Evolutionary conservation across 345 rosid species (phyloP).

Genomic region (Litchi chinensis): DNA sequence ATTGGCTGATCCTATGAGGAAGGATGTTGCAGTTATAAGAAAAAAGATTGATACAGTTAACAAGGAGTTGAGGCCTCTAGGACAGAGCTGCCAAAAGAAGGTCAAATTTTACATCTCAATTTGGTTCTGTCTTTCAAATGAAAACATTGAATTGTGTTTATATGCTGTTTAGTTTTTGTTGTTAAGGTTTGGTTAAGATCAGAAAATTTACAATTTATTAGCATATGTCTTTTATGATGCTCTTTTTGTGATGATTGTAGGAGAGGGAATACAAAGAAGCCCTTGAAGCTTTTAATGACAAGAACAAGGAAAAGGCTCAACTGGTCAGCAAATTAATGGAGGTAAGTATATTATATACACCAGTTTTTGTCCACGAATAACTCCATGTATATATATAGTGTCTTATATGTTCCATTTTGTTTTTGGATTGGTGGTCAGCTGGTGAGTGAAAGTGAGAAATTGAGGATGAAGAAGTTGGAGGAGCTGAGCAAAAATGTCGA

Average conservation of each 20-base stretch:
- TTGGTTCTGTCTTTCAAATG: neutral
- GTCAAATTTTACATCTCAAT: conserved; percentile 23
- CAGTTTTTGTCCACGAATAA: neutral
- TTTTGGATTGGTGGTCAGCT: conserved; percentile 42
- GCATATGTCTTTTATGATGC: neutral
- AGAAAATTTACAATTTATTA: neutral
- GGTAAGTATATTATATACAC: conserved; percentile 38
- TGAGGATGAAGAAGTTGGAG: conserved; percentile 86
- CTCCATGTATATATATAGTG: neutral
- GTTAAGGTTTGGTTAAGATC: too few species aligned
- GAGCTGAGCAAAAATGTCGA: conserved; percentile 79
- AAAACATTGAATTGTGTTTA: neutral
- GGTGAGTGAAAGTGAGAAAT: conserved; percentile 78
- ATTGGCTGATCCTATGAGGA: conserved; percentile 73
- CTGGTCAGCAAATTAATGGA: conserved; percentile 76
- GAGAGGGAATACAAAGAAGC: conserved; percentile 93
- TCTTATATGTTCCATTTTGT: neutral
- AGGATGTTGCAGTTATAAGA: conserved; percentile 52
- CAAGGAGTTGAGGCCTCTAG: conserved; percentile 59
- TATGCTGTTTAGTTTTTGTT: neutral
- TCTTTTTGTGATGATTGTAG: conserved; percentile 35
- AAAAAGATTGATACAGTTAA: conserved; percentile 56
- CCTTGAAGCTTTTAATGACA: conserved; percentile 82
- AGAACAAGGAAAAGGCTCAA: conserved; percentile 80
- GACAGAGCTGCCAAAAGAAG: conserved; percentile 64